These are phyloP conservation scores for Arxiozyma slooffiae DNA, from an alignment of 1,139 yeast genomes.

Conservation along the genomic window DNA sequence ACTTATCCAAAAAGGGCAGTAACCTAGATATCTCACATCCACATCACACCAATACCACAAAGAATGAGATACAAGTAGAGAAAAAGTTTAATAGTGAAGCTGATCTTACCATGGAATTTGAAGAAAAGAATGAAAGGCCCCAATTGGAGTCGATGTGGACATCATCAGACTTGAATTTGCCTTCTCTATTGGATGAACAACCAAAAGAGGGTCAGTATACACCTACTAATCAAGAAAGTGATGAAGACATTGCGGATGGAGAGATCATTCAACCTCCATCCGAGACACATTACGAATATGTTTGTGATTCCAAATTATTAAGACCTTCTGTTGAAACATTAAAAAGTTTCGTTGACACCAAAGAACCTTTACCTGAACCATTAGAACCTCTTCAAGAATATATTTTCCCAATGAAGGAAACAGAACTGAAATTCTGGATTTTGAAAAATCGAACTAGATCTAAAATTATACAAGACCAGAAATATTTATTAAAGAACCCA, in stretches of 20 bases:
- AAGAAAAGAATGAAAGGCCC: background rate
- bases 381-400: conserved; percentile 26
- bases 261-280: background rate
- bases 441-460: conserved; percentile 38
- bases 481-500: conserved; percentile 35
- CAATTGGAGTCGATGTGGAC: conserved; percentile 3
- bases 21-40: background rate
- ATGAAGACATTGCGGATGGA: background rate
- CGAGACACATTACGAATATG: conserved; percentile 15
- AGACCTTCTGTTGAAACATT: conserved; percentile 11
- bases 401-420: conserved; percentile 46
- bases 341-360: conserved; percentile 2
- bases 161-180: background rate
- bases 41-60: background rate
- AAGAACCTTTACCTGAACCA: conserved; percentile 18
- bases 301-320: conserved; percentile 23
- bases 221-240: background rate
- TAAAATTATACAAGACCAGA: conserved; percentile 34
- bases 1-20: conserved; percentile 5
- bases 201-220: background rate
- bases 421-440: conserved; percentile 47
- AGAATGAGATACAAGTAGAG: background rate
- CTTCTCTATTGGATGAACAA: background rate
- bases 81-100: background rate
- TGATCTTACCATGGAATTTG: background rate